Conservation (phyloP, 1,284 basidiomycete genomes). For the Erythrobasidium hasegawianum region DNA sequence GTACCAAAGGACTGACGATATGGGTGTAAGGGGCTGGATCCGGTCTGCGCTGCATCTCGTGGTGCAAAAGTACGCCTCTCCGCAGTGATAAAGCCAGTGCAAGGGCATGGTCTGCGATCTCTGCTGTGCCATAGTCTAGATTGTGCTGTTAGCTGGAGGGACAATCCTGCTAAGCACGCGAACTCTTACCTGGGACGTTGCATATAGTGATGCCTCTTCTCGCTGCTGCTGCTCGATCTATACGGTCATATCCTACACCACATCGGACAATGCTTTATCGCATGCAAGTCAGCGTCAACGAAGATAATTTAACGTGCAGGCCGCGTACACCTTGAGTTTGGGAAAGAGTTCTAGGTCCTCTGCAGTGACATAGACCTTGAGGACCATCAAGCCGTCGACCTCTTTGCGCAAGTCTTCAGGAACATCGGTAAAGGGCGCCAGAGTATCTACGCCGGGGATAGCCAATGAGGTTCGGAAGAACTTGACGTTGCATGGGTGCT, state of each 20-base stretch:
- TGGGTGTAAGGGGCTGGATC: constrained; percentile 30
- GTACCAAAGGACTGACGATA: constrained; percentile 28
- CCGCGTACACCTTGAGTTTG: constrained; percentile 39
- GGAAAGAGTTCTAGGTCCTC: constrained; percentile 38
- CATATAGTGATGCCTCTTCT: constrained; percentile 36
- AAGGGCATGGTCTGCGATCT: constrained; percentile 35
- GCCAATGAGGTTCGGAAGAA: constrained; percentile 29
- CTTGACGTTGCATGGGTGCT: constrained; percentile 24
- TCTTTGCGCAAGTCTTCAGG: constrained; percentile 30
- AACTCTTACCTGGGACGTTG: constrained; percentile 38
- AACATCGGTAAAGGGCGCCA: constrained; percentile 20
- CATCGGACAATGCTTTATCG: constrained; percentile 5
- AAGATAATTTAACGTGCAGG: not conserved
- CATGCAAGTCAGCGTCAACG: not conserved
- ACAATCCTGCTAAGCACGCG: not conserved
- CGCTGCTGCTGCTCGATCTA: constrained; percentile 38
- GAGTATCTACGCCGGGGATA: constrained; percentile 20
- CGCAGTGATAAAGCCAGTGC: constrained; percentile 25
- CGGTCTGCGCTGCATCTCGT: constrained; percentile 31
- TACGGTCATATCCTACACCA: constrained; percentile 41
- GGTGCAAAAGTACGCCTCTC: constrained; percentile 34
- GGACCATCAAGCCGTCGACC: constrained; percentile 35
- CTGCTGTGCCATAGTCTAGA: constrained; percentile 35
- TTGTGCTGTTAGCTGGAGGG: too few relatives aligned
- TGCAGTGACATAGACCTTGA: constrained; percentile 27